Percentiles rank a stretch among this genome's conserved stretches.
Evolutionary conservation across 371 early-diverging fungal genomes (phyloP).

Genomic region (Blakeslea trispora): DNA sequence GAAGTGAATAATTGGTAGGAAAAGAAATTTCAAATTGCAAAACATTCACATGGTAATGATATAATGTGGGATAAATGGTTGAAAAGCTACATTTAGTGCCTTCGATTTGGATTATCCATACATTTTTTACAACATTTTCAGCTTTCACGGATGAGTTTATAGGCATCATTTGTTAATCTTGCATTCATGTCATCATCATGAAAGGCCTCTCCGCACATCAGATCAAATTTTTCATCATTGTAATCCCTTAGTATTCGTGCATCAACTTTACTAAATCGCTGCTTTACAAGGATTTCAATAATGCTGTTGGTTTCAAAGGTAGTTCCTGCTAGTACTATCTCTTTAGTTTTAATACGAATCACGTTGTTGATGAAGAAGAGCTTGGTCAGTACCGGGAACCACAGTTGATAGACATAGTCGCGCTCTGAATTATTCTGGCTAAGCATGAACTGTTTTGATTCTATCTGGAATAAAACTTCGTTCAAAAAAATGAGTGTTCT

Average conservation of each 20-base stretch:
- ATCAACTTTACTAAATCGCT: conserved; percentile 14
- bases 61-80: conserved; percentile 9
- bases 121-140: conserved; percentile 7
- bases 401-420: conserved; percentile 9
- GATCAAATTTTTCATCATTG: conserved; percentile 9
- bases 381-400: conserved; percentile 7
- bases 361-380: conserved; percentile 6
- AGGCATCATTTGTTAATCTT: conserved; percentile 5
- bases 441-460: conserved; percentile 7
- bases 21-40: conserved; percentile 13
- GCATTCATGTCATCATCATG: conserved; percentile 1
- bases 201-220: conserved; percentile 7
- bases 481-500: neutral
- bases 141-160: conserved; percentile 15
- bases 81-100: conserved; percentile 14
- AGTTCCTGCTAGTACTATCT: conserved; percentile 10
- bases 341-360: conserved; percentile 10
- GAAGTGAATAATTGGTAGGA: conserved; percentile 7
- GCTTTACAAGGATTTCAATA: conserved; percentile 3
- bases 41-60: conserved; percentile 13
- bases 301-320: neutral
- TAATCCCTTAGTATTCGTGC: conserved; percentile 6
- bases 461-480: conserved; percentile 3
- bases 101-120: conserved; percentile 17
- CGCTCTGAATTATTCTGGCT: conserved; percentile 8